Conservation (phyloP, 371 early-diverging fungal species). For the Mucor velutinosus region DNA sequence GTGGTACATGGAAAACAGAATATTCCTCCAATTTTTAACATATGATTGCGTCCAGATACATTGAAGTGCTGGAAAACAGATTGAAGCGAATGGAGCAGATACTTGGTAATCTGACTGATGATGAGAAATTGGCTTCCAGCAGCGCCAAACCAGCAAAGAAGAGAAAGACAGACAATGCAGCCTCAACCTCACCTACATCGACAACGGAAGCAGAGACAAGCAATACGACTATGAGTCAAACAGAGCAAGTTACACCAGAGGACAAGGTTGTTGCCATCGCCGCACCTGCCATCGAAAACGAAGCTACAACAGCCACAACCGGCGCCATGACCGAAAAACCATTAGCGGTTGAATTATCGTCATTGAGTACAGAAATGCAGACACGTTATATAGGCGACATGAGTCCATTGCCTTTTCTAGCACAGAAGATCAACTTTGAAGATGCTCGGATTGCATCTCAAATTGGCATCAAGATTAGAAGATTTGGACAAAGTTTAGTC, state of each 20-base stretch:
- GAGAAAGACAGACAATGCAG: not conserved
- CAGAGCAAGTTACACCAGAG: slow-evolving; percentile 1
- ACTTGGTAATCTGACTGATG: slow-evolving; percentile 39
- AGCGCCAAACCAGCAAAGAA: slow-evolving; percentile 8
- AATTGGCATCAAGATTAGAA: slow-evolving; percentile 34
- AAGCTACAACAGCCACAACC: not conserved
- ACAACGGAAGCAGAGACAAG: not conserved
- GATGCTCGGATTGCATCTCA: slow-evolving; percentile 27
- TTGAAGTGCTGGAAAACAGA: slow-evolving; percentile 68
- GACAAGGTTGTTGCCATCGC: not conserved
- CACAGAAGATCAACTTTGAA: slow-evolving; percentile 45
- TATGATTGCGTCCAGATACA: slow-evolving; percentile 37
- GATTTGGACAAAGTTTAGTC: slow-evolving; percentile 43
- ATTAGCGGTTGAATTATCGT: slow-evolving; percentile 21
- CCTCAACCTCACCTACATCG: not conserved
- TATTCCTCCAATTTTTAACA: not conserved
- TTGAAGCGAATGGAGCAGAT: slow-evolving; percentile 69
- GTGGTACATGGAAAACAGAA: not conserved
- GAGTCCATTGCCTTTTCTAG: slow-evolving; percentile 42
- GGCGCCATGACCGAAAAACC: slow-evolving; percentile 5
- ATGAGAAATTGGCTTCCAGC: not conserved
- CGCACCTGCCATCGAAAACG: not conserved
- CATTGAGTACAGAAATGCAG: slow-evolving; percentile 20
- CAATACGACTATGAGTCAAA: slow-evolving; percentile 4
- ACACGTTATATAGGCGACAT: slow-evolving; percentile 45